Evolutionary conservation across 2,329 filamentous ascomycete genomes (phyloP), one percentile per base, ranked within the genome.

Genomic region (Eutypella sp.): DNA sequence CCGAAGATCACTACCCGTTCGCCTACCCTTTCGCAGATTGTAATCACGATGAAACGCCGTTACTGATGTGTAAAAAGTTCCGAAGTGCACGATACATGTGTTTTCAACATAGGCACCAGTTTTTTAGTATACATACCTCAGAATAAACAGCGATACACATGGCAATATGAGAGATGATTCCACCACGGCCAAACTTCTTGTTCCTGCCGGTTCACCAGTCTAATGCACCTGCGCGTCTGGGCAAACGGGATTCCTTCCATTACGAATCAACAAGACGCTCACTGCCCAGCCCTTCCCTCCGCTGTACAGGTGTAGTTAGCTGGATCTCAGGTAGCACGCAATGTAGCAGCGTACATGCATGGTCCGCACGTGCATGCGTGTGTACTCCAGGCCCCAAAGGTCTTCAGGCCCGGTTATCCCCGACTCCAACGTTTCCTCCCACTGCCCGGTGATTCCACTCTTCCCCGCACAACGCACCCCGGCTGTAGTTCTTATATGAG

Each of bases 1-100:
- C 11, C 18, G 2, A 15, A 22, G 36, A 39, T 39, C 36, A 22
- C n/a, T n/a, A n/a, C n/a, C n/a, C n/a, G n/a, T n/a, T n/a, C 36
- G 36, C 36, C 13, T 22, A 39, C 13, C 36, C 36, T n/a, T 23
- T 22, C 9, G 36, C 36, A 19, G 20, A 3, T n/a, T 9, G 5
- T 39, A 39, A 39, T 39, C 19, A 39, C 18, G 19, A 39, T 39
- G 36, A 39, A 39, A 39, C 36, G n/a, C 20, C 34, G 19, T 39
- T 39, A 39, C 2, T 15, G 31, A 16, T 16, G 15, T n/a, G 13
- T 15, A 33, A 15, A 33, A n/a, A 15, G 13, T 11, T 33, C 29
- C 4, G 13, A 33, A n/a, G 16, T 33, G 16, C 16, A 33, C 29
- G 29, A 33, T 15, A n/a, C 13, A 15, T 15, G 5, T 33, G 11